These are phyloP conservation scores for Alternaria sp. DNA, from an alignment of 2,329 filamentous ascomycete genomes.

Conservation along the genomic window DNA sequence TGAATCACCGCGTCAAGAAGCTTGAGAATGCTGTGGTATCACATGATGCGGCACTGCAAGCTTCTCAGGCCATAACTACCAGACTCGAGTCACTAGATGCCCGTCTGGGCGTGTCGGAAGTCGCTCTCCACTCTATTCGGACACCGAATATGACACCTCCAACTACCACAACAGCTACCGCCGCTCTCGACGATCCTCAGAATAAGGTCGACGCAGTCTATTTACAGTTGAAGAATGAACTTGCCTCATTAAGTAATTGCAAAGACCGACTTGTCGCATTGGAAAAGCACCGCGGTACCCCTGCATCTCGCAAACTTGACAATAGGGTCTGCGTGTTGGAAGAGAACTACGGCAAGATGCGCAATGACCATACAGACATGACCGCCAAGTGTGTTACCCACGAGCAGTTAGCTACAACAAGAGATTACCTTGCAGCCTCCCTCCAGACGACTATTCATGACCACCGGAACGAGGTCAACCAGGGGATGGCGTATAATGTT, in stretches of 20 bases:
- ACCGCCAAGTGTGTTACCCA: not conserved
- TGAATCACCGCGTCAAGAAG: not conserved
- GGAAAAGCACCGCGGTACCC: not conserved
- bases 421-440: accelerated
- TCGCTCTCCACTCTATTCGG: not conserved
- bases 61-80: not conserved
- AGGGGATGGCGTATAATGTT: not conserved
- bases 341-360: not conserved
- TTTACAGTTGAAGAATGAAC: not conserved
- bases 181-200: not conserved
- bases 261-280: not conserved
- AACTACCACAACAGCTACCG: not conserved
- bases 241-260: not conserved
- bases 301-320: not conserved
- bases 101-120: not conserved
- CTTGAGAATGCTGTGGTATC: not conserved
- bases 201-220: not conserved
- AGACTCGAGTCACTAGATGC: not conserved
- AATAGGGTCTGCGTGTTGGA: not conserved
- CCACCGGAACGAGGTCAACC: not conserved
- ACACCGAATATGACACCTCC: not conserved
- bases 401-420: not conserved
- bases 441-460: not conserved
- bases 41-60: not conserved
- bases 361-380: not conserved